Evolutionary conservation across 2,329 filamentous ascomycete genomes (phyloP), one percentile per base, ranked within the genome.

Genomic region (Phaeophleospora eucalypticola): DNA sequence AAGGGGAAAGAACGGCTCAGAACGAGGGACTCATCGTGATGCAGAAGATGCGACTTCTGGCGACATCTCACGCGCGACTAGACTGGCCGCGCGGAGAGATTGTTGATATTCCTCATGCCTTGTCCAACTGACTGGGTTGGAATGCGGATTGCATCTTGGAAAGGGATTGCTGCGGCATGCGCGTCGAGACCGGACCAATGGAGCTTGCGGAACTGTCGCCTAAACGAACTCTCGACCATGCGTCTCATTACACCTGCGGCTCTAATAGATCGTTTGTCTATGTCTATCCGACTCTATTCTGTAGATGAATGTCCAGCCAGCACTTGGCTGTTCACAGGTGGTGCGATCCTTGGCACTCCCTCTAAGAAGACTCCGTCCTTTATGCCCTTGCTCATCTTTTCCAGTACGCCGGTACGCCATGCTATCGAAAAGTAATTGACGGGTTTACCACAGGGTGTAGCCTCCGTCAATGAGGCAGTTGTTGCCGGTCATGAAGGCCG

Each of bases 401-500:
- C 24, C 24, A 29, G 53, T 7, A 29, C 24, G 24, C 24, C 24
- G 6, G 12, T 12, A 29, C 51, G 48, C 48, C 51, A 49, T 44
- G 49, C 52, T 39, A 41, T 44, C 20, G 45, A 37, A 21, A 36
- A 40, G 20, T 16, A 43, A 39, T 32, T 35, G 33, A 33, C 35
- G 21, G n/a, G n/a, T 52, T 49, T 63, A 68, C 66, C 65, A 82
- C 60, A 80, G 76, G 36, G 80, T 82, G 73, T 85, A 85, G 40
- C 82, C 82, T 60, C 82, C 83, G 61, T 87, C 84, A 52, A 86
- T 85, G 63, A 83, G 71, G 68, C 83, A 77, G 72, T 89, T 86
- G 64, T 79, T 77, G 43, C 87, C 86, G 29, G 86, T 90, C 84
- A 89, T 87, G 73, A 86, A 90, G 58, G 74, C 72, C 34, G 80